Evolutionary conservation across 2,329 filamentous ascomycete genomes (phyloP).

Genomic region (Ceratocystis ficicola): DNA sequence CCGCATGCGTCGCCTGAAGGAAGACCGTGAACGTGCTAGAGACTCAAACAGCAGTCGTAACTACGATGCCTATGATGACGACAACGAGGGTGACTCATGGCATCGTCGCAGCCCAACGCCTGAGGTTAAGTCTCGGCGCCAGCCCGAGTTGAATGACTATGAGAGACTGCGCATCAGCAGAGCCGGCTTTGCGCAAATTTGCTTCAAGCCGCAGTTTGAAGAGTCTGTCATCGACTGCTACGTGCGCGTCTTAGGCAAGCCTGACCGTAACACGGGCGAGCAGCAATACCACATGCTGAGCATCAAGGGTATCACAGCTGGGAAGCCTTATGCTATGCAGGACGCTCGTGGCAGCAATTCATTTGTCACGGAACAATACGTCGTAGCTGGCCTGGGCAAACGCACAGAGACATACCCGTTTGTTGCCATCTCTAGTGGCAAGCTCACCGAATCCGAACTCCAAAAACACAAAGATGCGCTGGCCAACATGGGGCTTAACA

Average conservation of each 20-base stretch:
- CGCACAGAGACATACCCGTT: constrained; percentile 78
- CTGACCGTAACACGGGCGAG: constrained; percentile 57
- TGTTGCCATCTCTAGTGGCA: constrained; percentile 73
- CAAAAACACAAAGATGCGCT: constrained; percentile 56
- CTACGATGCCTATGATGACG: constrained; percentile 50
- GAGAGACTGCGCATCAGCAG: constrained; percentile 75
- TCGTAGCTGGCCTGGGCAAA: constrained; percentile 69
- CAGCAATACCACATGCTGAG: constrained; percentile 66
- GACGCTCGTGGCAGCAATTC: constrained; percentile 52
- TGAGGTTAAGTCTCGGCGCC: constrained; percentile 47
- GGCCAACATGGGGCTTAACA: constrained; percentile 24
- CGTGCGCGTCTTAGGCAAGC: constrained; percentile 70
- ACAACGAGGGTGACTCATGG: constrained; percentile 72
- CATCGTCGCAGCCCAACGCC: constrained; percentile 43
- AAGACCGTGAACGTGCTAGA: constrained; percentile 40
- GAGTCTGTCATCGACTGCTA: constrained; percentile 71
- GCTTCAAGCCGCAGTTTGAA: constrained; percentile 86
- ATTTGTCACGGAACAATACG: constrained; percentile 78
- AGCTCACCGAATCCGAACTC: constrained; percentile 76
- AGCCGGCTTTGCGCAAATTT: constrained; percentile 76
- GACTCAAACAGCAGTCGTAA: constrained; percentile 33
- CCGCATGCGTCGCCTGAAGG: constrained; percentile 49
- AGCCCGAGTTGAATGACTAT: constrained; percentile 57
- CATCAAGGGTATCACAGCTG: constrained; percentile 56
- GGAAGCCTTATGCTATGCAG: constrained; percentile 73